These are phyloP conservation scores for Tanacetum coccineum DNA, from an alignment of 129 eudicot genomes.

Conservation along the genomic window DNA sequence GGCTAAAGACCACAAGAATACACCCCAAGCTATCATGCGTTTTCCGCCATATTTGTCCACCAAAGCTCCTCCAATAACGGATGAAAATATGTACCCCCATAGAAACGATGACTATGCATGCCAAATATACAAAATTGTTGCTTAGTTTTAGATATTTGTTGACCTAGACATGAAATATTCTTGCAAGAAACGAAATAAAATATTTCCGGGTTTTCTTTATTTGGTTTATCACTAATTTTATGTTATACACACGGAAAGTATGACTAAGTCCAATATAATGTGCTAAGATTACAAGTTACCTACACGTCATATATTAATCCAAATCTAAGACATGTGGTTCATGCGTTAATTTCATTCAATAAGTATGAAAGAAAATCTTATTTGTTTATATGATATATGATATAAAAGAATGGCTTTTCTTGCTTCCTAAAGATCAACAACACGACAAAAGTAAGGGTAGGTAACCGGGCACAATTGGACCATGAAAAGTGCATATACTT, in stretches of 20 bases:
- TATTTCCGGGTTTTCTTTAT: background rate
- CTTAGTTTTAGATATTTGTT: slow-evolving; percentile 7
- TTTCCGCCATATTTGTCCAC: slow-evolving; percentile 97
- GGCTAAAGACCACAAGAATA: slow-evolving; percentile 84
- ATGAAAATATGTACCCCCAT: slow-evolving; percentile 97
- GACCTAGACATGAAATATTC: slow-evolving; percentile 13
- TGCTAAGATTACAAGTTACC: background rate
- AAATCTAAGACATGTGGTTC: background rate
- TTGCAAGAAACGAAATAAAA: slow-evolving; percentile 3
- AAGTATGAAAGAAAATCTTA: background rate
- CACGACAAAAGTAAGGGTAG: slow-evolving; percentile 11
- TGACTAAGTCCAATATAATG: slow-evolving; percentile 10
- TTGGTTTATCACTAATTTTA: background rate
- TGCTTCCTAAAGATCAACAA: slow-evolving; percentile 9
- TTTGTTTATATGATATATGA: background rate
- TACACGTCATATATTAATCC: background rate
- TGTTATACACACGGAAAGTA: background rate
- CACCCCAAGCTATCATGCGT: slow-evolving; percentile 85
- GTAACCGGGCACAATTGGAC: slow-evolving; percentile 23
- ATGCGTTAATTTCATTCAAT: background rate
- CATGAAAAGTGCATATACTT: slow-evolving; percentile 16
- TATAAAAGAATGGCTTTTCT: no score
- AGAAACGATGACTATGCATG: slow-evolving; percentile 79
- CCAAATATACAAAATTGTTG: slow-evolving; percentile 4
- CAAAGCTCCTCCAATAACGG: slow-evolving; percentile 88